Evolutionary conservation across 2,329 filamentous ascomycete genomes (phyloP).

Genomic region (Zymoseptoria crescenta): DNA sequence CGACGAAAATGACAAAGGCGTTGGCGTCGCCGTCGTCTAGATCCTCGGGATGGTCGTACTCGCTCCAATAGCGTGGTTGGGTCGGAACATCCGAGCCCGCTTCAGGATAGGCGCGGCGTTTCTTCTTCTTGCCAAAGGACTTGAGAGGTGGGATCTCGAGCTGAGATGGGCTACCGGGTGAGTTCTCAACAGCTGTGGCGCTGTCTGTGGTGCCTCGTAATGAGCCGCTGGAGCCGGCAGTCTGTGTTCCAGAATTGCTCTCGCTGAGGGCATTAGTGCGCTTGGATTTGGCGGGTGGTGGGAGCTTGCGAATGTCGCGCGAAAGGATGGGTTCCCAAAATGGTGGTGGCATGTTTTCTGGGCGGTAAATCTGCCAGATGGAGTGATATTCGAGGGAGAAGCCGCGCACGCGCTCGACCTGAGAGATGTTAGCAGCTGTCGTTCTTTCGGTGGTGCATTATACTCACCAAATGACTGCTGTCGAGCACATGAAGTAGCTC

Average conservation of each 20-base stretch:
- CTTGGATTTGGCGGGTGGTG: slow-evolving; percentile 28
- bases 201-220: slow-evolving; percentile 29
- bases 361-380: slow-evolving; percentile 42
- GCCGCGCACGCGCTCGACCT: slow-evolving; percentile 44
- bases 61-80: slow-evolving; percentile 63
- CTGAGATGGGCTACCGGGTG: slow-evolving; percentile 27
- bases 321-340: slow-evolving; percentile 43
- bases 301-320: slow-evolving; percentile 47
- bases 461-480: slow-evolving; percentile 35
- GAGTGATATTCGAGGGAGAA: slow-evolving; percentile 49
- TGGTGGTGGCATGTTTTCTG: slow-evolving; percentile 38
- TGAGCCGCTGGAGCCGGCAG: slow-evolving; percentile 30
- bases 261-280: slow-evolving; percentile 16
- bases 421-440: neutral
- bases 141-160: slow-evolving; percentile 34
- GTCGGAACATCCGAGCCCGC: slow-evolving; percentile 7
- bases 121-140: slow-evolving; percentile 37
- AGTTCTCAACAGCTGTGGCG: slow-evolving; percentile 27
- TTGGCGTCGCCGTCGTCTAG: slow-evolving; percentile 45
- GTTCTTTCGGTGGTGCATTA: neutral
- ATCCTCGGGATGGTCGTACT: slow-evolving; percentile 77
- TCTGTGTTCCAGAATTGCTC: slow-evolving; percentile 12
- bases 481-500: slow-evolving; percentile 39
- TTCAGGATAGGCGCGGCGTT: slow-evolving; percentile 27
- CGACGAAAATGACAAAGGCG: slow-evolving; percentile 65